Conservation (phyloP, 208 protist genomes). For the Leishmania tropica region DNA sequence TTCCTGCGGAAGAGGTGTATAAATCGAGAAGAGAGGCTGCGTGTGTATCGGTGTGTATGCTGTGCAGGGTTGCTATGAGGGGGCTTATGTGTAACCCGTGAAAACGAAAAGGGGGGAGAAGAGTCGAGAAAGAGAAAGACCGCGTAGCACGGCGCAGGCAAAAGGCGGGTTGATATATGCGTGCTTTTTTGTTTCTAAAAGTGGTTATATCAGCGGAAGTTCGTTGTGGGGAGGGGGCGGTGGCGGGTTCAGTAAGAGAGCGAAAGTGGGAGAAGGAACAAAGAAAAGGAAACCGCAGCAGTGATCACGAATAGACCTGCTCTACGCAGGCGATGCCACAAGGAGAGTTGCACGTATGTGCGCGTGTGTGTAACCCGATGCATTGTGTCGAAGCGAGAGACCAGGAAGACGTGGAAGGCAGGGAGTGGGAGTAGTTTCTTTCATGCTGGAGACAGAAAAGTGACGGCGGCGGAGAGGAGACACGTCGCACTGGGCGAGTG, state of each 20-base stretch:
- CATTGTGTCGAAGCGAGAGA: not conserved
- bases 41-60: not conserved
- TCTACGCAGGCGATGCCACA: not conserved
- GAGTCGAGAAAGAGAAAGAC: not conserved
- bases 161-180: not conserved
- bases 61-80: not conserved
- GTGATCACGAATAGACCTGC: constrained; percentile 3
- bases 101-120: not conserved
- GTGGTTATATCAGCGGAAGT: not conserved
- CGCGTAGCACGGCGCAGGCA: not conserved
- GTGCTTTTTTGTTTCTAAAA: not conserved
- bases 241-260: not conserved
- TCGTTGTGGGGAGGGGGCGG: not conserved
- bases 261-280: not conserved
- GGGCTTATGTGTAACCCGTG: not conserved
- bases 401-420: not conserved
- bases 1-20: constrained; percentile 1
- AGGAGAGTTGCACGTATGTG: not conserved
- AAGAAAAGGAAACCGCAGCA: not conserved
- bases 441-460: not conserved
- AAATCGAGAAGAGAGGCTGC: not conserved
- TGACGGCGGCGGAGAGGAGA: not conserved
- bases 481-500: not conserved
- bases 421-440: not conserved
- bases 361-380: not conserved